Percentiles rank a stretch among this genome's conserved stretches.
Conservation (phyloP, 2,329 filamentous ascomycete genomes). For the Hawksworthiomyces lignivorus region DNA sequence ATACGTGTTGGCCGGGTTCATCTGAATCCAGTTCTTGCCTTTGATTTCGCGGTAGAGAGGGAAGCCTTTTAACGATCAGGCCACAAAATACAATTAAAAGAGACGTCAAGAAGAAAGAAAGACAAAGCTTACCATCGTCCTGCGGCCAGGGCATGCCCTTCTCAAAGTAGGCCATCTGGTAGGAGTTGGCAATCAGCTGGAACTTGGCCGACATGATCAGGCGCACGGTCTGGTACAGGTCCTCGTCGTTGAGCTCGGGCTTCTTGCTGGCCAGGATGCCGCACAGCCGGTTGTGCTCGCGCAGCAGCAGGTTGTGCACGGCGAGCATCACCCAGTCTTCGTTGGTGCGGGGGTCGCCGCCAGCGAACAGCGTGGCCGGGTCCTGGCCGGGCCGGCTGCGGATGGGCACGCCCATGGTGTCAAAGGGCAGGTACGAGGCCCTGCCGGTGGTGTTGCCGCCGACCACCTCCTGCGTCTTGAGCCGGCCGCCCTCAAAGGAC, state of each 20-base stretch:
- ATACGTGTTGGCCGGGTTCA: slow-evolving; percentile 14
- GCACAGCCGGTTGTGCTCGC: slow-evolving; percentile 15
- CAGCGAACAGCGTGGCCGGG: slow-evolving; percentile 10
- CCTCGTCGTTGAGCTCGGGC: slow-evolving; percentile 12
- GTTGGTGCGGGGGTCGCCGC: slow-evolving; percentile 15
- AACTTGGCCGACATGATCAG: slow-evolving; percentile 14
- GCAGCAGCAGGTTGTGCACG: slow-evolving; percentile 12
- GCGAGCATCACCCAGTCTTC: slow-evolving; percentile 15
- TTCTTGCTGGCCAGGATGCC: slow-evolving; percentile 8
- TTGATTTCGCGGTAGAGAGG: slow-evolving; percentile 12
- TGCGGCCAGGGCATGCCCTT: slow-evolving; percentile 14
- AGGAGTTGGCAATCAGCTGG: slow-evolving; percentile 13
- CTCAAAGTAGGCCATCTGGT: slow-evolving; percentile 16
- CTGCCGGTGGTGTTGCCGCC: neutral
- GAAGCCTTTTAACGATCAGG: too few relatives aligned
- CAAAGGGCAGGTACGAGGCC: slow-evolving; percentile 10
- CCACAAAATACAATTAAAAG: too few relatives aligned
- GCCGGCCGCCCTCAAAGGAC: slow-evolving; percentile 8
- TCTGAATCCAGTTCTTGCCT: slow-evolving; percentile 10
- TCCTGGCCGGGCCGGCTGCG: slow-evolving; percentile 9
- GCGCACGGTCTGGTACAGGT: slow-evolving; percentile 14
- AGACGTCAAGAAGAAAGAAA: too few relatives aligned
- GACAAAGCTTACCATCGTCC: too few relatives aligned
- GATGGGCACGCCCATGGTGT: slow-evolving; percentile 9
- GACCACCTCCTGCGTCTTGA: slow-evolving; percentile 9